Conservation (phyloP, 306 rosid species). For the Astragalus glycyphyllos region DNA sequence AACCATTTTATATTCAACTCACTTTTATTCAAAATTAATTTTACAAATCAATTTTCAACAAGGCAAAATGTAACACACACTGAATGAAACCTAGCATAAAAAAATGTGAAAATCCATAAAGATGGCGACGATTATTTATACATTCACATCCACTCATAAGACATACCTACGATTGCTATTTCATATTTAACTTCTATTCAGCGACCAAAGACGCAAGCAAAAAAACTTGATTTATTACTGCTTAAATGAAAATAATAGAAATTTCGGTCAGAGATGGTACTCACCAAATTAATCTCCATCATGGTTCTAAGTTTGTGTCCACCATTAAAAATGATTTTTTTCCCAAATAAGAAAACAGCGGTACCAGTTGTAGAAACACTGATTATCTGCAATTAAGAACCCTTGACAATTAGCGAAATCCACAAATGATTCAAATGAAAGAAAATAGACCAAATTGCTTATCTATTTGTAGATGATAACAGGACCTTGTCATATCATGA, state of each 20-base stretch:
- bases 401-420: neutral
- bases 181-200: neutral
- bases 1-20: too few species aligned
- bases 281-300: conserved; percentile 8
- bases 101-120: neutral
- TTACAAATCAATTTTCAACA: too few species aligned
- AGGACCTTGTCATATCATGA: neutral
- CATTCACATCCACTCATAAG: neutral
- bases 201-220: neutral
- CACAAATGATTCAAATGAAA: conserved; percentile 10
- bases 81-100: neutral
- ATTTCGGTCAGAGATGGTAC: neutral
- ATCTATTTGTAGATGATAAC: neutral
- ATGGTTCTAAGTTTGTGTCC: neutral
- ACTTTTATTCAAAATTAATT: too few species aligned
- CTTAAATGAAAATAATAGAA: neutral
- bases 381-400: neutral
- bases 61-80: too few species aligned
- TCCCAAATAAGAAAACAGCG: neutral
- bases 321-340: neutral
- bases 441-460: neutral
- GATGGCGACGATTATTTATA: neutral
- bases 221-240: neutral
- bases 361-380: neutral
- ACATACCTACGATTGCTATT: too few species aligned